Evolutionary conservation across 225 moss, liverwort and hornwort genomes (phyloP), one percentile per base, ranked within the genome.

Genomic region (Bryum argenteum): DNA sequence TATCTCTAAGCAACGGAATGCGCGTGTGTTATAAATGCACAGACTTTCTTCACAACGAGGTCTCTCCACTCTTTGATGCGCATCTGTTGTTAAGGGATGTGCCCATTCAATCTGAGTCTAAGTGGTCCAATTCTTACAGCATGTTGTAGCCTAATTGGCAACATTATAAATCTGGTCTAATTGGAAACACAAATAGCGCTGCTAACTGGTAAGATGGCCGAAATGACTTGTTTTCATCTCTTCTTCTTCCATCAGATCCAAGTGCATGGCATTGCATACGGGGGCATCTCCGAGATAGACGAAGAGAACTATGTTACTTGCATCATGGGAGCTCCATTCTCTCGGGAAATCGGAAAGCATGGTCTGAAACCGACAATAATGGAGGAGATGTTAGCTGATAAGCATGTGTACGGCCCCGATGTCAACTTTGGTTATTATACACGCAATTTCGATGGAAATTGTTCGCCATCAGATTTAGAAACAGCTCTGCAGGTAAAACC

Each of bases 11-110:
- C 76, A 92, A 92, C 37, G 92, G 90, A 67, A 83, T 92, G 81
- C 80, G 83, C 69, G 82, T 92, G 20, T 90, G 86, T 70, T 90
- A 87, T 67, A 92, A 90, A 85, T 88, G 92, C 81, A 92, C 89
- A 39, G 80, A 88, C 59, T 88, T 88, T 59, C 70, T 84, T 54
- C 82, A 92, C 78, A 88, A 90, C 66, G 78, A 92, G 88, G 91
- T 91, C 63, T 19, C 40, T 19, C 41, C 13, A 24, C 39, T 45
- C 21, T 71, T 68, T 13, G 26, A 38, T 57, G 16, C 6, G 2
- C 9, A 54, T 68, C 13, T 14, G 42, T 51, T 58, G 3, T 48
- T 48, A 38, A 18, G 13, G 45, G 58, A 10, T 2, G 5, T 59
- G 12, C 22, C 7, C 75, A 13, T 59, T 54, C 43, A 28, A 43